Evolutionary conservation across 495 filamentous ascomycete genomes (phyloP).

Genomic region (Aspergillus conjunctus): DNA sequence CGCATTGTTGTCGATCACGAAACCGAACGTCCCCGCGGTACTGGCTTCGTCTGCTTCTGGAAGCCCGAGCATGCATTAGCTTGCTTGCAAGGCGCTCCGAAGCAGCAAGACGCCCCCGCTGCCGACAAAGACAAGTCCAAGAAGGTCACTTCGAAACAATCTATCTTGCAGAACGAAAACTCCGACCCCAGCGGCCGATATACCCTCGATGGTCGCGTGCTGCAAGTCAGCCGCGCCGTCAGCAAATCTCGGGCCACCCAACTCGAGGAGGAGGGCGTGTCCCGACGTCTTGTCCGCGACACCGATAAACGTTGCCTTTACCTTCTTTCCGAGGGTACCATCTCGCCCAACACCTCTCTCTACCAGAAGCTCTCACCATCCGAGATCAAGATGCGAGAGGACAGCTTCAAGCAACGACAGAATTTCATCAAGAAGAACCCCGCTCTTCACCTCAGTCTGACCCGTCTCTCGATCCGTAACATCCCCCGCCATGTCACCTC

Average conservation of each 20-base stretch:
- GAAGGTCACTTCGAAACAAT: constrained; percentile 59
- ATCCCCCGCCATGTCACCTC: constrained; percentile 80
- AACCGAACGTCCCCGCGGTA: constrained; percentile 84
- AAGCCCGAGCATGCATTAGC: constrained; percentile 67
- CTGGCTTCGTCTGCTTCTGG: constrained; percentile 93
- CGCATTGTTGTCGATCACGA: constrained; percentile 82
- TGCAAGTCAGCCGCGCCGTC: constrained; percentile 84
- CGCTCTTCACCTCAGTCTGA: constrained; percentile 83
- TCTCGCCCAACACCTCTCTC: constrained; percentile 68
- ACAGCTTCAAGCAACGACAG: constrained; percentile 85
- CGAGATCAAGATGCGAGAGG: constrained; percentile 84
- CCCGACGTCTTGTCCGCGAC: constrained; percentile 66
- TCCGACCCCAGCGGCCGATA: constrained; percentile 78
- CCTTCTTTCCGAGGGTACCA: constrained; percentile 83
- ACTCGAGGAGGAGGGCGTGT: constrained; percentile 67
- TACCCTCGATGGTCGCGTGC: constrained; percentile 83
- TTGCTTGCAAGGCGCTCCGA: constrained; percentile 75
- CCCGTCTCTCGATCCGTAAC: constrained; percentile 92
- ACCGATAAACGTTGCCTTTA: constrained; percentile 92
- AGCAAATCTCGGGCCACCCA: constrained; percentile 73
- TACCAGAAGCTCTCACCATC: constrained; percentile 74
- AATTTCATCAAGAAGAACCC: constrained; percentile 89
- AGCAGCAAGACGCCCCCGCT: constrained; percentile 41
- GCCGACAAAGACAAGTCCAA: constrained; percentile 43
- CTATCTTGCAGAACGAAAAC: constrained; percentile 79